Percentiles rank a stretch among this genome's conserved stretches.
Evolutionary conservation across 106 monocot genomes (phyloP).

Genomic region (Acorus calamus): DNA sequence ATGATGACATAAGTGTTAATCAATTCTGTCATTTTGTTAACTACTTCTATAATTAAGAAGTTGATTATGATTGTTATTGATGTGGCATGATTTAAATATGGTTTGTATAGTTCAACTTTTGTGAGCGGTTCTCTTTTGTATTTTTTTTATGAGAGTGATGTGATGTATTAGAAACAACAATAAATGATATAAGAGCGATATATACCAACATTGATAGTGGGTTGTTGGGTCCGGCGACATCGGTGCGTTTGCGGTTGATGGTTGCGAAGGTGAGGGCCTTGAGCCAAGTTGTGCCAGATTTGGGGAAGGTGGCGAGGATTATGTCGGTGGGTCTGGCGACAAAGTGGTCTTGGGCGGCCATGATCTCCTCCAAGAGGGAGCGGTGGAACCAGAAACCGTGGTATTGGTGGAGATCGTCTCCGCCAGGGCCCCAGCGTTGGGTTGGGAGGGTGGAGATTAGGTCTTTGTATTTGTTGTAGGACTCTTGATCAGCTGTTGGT

Average conservation of each 20-base stretch:
- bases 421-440: neutral
- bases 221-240: neutral
- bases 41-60: too few relatives aligned
- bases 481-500: neutral
- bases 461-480: neutral
- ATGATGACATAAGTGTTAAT: too few relatives aligned
- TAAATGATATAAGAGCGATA: too few relatives aligned
- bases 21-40: too few relatives aligned
- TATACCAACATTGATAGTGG: neutral
- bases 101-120: too few relatives aligned
- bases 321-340: neutral
- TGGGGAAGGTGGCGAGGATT: conserved; percentile 2
- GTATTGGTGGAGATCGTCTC: conserved; percentile 3
- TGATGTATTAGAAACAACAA: too few relatives aligned
- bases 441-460: conserved; percentile 1
- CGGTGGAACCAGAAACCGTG: conserved; percentile 8
- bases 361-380: neutral
- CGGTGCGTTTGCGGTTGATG: neutral
- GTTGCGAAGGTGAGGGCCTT: conserved; percentile 1
- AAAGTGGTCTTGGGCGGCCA: conserved; percentile 3
- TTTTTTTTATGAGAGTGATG: too few relatives aligned
- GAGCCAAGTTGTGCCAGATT: conserved; percentile 12
- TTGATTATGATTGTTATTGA: too few relatives aligned
- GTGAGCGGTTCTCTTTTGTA: too few relatives aligned
- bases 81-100: too few relatives aligned